phyloP scores from a whole-genome alignment of 2,329 filamentous ascomycete species.

The Verticillium longisporum region DNA sequence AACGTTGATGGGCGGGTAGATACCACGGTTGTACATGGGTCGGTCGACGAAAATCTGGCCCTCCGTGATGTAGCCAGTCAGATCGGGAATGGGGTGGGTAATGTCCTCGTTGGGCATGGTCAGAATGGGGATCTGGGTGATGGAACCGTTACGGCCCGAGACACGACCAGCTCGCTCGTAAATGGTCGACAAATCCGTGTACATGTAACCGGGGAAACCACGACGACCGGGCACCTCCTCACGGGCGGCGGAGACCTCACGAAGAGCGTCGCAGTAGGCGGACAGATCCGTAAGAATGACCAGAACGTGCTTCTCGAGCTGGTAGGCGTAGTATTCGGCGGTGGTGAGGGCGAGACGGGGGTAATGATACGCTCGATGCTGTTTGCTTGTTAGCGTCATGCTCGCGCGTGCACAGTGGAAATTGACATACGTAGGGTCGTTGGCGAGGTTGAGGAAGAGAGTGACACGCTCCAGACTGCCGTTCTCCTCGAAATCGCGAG shows the following conservation, averaged over 20 bases:
- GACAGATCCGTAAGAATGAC: conserved; percentile 98
- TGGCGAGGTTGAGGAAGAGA: conserved; percentile 97
- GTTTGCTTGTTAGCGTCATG: conserved; percentile 9
- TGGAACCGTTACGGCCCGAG: conserved; percentile 91
- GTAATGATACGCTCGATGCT: conserved; percentile 99
- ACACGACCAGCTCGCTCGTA: conserved; percentile 99
- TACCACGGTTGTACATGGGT: conserved; percentile 87
- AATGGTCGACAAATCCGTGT: conserved; percentile 99
- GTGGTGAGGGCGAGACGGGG: conserved; percentile 96
- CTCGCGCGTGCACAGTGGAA: not conserved
- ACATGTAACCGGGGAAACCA: conserved; percentile 99
- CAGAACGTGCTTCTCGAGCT: conserved; percentile 98
- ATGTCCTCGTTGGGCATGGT: conserved; percentile 99
- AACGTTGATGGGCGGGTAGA: conserved; percentile 99
- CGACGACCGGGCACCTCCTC: conserved; percentile 98
- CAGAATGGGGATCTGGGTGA: conserved; percentile 97
- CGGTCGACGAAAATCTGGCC: conserved; percentile 98
- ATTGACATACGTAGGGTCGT: conserved; percentile 81
- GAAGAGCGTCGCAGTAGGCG: conserved; percentile 96
- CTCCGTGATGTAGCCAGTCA: conserved; percentile 98
- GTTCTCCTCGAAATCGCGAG: conserved; percentile 97
- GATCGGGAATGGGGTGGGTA: conserved; percentile 95
- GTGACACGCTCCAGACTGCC: conserved; percentile 96
- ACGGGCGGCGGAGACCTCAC: conserved; percentile 94
- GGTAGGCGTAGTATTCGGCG: conserved; percentile 99